Percentiles rank a stretch among this genome's conserved stretches.
Evolutionary conservation across 1,284 basidiomycete genomes (phyloP).

Genomic region (Microbotryomycetes sp.): DNA sequence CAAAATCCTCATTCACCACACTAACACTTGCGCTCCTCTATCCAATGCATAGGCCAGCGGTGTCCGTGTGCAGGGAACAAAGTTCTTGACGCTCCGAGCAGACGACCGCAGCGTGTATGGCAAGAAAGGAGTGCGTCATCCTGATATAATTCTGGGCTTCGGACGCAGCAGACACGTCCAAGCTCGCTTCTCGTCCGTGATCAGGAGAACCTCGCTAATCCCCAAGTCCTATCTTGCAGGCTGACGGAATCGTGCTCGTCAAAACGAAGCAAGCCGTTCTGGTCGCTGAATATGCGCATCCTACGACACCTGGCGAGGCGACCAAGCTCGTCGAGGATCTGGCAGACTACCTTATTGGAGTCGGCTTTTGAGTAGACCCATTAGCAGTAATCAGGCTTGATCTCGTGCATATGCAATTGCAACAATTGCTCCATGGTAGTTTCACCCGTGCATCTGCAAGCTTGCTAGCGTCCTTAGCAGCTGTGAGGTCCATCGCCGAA

Average conservation of each 20-base stretch:
- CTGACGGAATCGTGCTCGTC: constrained; percentile 69
- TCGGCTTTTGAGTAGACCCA: constrained; percentile 46
- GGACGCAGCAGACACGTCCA: background rate
- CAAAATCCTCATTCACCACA: too few relatives aligned
- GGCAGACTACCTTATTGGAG: constrained; percentile 70
- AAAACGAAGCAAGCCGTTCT: constrained; percentile 86
- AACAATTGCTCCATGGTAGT: too few relatives aligned
- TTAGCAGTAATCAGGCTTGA: too few relatives aligned
- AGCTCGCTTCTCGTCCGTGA: background rate
- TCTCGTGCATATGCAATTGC: too few relatives aligned
- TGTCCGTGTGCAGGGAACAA: constrained; percentile 61
- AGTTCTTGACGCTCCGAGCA: constrained; percentile 71
- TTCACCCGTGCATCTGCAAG: too few relatives aligned
- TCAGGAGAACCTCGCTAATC: constrained; percentile 5
- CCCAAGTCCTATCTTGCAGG: constrained; percentile 45
- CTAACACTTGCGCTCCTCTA: background rate
- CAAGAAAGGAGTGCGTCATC: constrained; percentile 64
- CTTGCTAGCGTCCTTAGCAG: too few relatives aligned
- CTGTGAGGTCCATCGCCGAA: too few relatives aligned
- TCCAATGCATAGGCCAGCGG: constrained; percentile 49
- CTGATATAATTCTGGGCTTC: background rate
- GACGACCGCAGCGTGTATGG: constrained; percentile 60
- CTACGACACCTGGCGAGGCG: constrained; percentile 58
- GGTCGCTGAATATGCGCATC: constrained; percentile 67
- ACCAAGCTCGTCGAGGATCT: constrained; percentile 63